A percentile compares a stretch with the other conserved stretches of the same genome.
Evolutionary conservation across 1,284 basidiomycete genomes (phyloP).

Genomic region (Trametes polyzona): DNA sequence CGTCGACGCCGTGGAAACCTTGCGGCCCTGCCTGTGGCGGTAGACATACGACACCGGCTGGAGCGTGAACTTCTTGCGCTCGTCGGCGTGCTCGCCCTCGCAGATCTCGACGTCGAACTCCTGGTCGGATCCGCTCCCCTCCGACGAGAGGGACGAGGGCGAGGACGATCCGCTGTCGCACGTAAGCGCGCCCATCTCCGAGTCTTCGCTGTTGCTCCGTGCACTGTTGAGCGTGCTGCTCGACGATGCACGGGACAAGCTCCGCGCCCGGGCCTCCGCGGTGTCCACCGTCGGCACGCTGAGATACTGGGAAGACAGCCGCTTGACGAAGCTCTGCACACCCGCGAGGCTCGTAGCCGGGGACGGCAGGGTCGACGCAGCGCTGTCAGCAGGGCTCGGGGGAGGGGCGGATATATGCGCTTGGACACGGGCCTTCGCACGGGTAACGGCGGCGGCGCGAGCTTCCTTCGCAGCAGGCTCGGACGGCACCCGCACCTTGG

Average conservation of each 20-base stretch:
- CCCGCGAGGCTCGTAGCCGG: constrained; percentile 31
- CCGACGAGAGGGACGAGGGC: constrained; percentile 45
- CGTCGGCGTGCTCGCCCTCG: constrained; percentile 34
- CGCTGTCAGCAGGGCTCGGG: constrained; percentile 45
- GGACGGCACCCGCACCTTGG: constrained; percentile 31
- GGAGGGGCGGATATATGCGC: constrained; percentile 43
- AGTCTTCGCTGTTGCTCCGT: constrained; percentile 50
- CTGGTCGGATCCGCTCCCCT: constrained; percentile 51
- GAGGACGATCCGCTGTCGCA: constrained; percentile 62
- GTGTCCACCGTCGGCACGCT: constrained; percentile 28
- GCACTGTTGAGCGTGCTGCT: constrained; percentile 44
- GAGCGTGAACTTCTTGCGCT: constrained; percentile 41
- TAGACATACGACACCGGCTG: constrained; percentile 37
- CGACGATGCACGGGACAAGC: constrained; percentile 34
- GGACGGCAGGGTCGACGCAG: constrained; percentile 28
- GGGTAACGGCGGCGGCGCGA: constrained; percentile 59
- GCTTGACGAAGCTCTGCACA: constrained; percentile 59
- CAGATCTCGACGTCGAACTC: constrained; percentile 49
- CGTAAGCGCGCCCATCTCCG: constrained; percentile 63
- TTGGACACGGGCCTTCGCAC: constrained; percentile 60
- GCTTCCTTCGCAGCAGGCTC: constrained; percentile 44
- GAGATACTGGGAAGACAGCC: constrained; percentile 55
- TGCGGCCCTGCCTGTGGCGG: constrained; percentile 46
- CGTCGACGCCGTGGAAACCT: constrained; percentile 39
- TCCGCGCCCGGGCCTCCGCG: constrained; percentile 27